Conservation (phyloP, 129 eudicot genomes). For the carrot (Daucus carota) region DNA sequence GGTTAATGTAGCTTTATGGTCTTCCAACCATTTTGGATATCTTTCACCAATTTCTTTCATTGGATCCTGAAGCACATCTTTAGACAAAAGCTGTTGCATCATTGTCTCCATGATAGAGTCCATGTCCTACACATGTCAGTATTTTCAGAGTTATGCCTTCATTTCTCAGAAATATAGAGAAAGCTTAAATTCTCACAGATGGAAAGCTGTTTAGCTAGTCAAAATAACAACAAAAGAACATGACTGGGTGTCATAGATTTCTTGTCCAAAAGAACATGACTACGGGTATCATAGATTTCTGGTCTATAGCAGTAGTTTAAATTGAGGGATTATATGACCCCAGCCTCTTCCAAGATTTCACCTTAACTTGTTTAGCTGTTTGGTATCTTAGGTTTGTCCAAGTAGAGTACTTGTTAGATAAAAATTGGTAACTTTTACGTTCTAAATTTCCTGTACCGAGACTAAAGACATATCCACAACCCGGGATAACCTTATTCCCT, state of each 20-base stretch:
- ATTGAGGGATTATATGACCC: background rate
- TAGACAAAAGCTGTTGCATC: constrained; percentile 98
- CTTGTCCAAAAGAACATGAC: too few relatives aligned
- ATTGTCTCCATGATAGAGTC: constrained; percentile 91
- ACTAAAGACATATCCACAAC: background rate
- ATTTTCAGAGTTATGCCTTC: background rate
- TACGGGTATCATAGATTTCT: too few relatives aligned
- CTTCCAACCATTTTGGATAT: constrained; percentile 93
- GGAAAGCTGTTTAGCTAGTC: background rate
- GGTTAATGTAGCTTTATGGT: constrained; percentile 56
- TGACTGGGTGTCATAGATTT: too few relatives aligned
- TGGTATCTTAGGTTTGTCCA: background rate
- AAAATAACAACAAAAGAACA: background rate
- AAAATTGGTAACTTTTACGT: background rate
- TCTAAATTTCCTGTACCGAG: background rate
- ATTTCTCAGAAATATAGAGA: background rate
- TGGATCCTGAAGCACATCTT: constrained; percentile 91
- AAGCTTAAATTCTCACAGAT: background rate
- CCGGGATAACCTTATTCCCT: background rate
- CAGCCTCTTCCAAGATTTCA: background rate
- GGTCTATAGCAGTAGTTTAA: background rate
- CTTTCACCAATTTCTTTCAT: constrained; percentile 99
- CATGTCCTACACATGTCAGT: constrained; percentile 56
- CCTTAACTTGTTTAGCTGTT: background rate
- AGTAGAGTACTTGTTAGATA: background rate